Conservation (phyloP, 768 basidiomycete species). For the Kwoniella botswanensis region DNA sequence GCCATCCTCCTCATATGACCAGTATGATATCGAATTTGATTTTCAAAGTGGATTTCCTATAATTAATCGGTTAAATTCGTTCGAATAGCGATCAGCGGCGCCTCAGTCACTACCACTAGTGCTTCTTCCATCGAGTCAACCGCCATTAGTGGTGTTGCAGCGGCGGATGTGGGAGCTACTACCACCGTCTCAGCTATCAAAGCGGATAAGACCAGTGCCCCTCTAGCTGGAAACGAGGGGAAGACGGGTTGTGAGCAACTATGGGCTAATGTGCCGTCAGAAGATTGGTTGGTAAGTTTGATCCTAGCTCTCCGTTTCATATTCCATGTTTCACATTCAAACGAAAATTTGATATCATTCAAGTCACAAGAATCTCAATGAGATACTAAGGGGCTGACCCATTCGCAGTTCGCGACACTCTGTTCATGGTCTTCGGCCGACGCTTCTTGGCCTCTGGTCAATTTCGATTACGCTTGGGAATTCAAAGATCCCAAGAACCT, state of each 20-base stretch:
- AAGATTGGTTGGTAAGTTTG: constrained; percentile 20
- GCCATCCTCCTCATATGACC: too few species aligned
- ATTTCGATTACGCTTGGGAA: background rate
- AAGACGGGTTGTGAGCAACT: background rate
- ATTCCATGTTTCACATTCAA: too few species aligned
- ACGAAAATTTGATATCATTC: too few species aligned
- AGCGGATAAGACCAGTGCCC: background rate
- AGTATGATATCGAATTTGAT: too few species aligned
- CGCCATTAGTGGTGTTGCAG: background rate
- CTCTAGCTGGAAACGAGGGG: constrained; percentile 1
- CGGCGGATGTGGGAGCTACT: background rate
- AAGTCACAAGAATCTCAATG: background rate
- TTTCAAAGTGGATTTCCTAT: too few species aligned
- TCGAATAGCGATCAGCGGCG: too few species aligned
- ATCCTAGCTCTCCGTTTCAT: background rate
- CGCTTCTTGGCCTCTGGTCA: background rate
- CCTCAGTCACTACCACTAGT: too few species aligned
- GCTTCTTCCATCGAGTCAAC: too few species aligned
- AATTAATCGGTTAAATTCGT: too few species aligned
- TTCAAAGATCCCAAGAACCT: background rate
- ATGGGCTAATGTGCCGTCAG: background rate
- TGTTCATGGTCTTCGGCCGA: background rate
- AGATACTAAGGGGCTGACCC: too few species aligned
- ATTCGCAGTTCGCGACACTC: constrained; percentile 1
- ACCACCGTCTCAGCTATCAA: background rate